Evolutionary conservation across 83 land plant genomes (phyloP), one percentile per base, ranked within the genome.

Genomic region (Thuja plicata): DNA sequence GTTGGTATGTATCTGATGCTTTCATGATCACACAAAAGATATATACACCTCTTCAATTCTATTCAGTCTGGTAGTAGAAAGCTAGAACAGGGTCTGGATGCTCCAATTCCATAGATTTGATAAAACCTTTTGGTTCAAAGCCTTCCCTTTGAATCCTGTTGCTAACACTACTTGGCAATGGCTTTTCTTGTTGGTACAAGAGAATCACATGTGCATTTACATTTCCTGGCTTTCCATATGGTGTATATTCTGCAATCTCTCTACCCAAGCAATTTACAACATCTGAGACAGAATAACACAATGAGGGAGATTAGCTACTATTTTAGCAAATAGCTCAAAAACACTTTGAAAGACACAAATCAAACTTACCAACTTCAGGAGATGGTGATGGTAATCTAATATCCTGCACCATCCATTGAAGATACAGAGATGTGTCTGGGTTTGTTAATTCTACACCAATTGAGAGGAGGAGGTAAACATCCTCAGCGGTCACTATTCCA

Each of bases 61-160:
- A 82, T 45, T 43, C n/a, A 41, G n/a, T 82, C 11, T 45, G 24
- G 38, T 82, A 82, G 52, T 45, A 79, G 27, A 82, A 41, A 19
- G 48, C n/a, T 24, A 82, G 54, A 82, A 79, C 83, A 79, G 43
- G 83, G 17, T 37, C 8, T 38, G 83, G 45, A 34, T 79, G 83
- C 83, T 82, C 84, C 84, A 43, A 8, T 45, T 24, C 30, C 84
- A 24, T 0, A 24, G n/a, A 82, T 34, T 82, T 21, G 48, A 82
- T 45, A 82, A 82, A 82, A 43, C 12, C 30, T 82, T 82, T 41
- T 41, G 48, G 52, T 8, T 82, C 50, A 82, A 41, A 82, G 24
- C 32, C 84, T 82, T 82, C 52, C 84, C 84, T 82, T 24, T 43
- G n/a, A 82, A 82, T 82, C 30, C 52, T 3, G 45, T 45, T 82